Conservation (phyloP, 1,284 basidiomycete genomes). For the Papiliotrema flavescens region DNA sequence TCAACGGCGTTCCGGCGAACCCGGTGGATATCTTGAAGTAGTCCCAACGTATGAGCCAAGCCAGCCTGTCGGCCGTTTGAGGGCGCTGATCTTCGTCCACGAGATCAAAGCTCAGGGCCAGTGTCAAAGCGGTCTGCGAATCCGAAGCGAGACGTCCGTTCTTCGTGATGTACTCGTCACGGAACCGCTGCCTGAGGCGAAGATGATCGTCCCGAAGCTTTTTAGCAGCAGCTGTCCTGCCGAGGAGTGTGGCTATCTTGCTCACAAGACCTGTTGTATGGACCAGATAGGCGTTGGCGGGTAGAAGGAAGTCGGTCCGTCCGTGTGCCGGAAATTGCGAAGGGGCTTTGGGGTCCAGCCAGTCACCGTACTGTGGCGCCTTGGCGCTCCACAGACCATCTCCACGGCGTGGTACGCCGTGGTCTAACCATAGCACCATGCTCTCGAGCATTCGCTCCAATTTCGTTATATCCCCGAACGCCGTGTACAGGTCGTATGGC, state of each 20-base stretch:
- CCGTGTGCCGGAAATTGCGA: constrained; percentile 26
- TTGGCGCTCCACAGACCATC: constrained; percentile 19
- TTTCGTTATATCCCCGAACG: constrained; percentile 20
- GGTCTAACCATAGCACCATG: constrained; percentile 30
- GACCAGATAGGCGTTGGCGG: constrained; percentile 17
- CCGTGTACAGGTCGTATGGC: constrained; percentile 23
- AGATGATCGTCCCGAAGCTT: constrained; percentile 6
- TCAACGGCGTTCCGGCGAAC: constrained; percentile 40
- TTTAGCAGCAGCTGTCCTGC: neutral
- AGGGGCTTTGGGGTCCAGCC: constrained; percentile 32
- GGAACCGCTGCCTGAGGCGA: constrained; percentile 20
- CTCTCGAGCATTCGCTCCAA: constrained; percentile 23
- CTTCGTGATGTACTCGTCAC: constrained; percentile 25
- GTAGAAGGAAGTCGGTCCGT: neutral
- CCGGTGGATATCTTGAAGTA: constrained; percentile 37
- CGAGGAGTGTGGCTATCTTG: constrained; percentile 10
- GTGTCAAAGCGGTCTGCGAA: constrained; percentile 32
- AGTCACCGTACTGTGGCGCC: constrained; percentile 16
- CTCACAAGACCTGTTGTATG: constrained; percentile 6
- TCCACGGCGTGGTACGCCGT: constrained; percentile 18
- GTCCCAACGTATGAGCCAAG: constrained; percentile 18
- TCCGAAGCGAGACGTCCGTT: constrained; percentile 30
- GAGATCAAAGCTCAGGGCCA: constrained; percentile 30
- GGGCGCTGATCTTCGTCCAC: neutral
- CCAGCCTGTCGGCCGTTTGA: constrained; percentile 15